Conservation (phyloP, 306 rosid genomes). For the Fragaria iinumae region DNA sequence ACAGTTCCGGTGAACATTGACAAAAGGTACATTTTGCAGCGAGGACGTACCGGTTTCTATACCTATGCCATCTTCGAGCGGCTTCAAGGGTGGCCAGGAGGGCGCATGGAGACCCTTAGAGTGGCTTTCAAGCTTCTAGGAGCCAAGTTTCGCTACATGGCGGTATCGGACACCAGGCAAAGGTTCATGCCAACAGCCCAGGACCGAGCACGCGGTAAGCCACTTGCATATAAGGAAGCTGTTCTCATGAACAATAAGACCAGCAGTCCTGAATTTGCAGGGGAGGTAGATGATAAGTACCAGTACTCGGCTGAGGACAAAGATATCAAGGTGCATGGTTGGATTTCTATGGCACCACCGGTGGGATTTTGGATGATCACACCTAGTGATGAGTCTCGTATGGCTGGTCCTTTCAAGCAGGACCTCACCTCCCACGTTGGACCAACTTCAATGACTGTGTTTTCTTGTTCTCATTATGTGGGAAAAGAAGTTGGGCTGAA, state of each 20-base stretch:
- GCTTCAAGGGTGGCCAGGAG: constrained; percentile 44
- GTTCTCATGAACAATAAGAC: constrained; percentile 49
- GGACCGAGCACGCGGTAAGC: constrained; percentile 36
- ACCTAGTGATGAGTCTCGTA: constrained; percentile 66
- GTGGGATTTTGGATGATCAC: constrained; percentile 80
- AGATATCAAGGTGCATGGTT: constrained; percentile 62
- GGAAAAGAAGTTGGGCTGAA: constrained; percentile 31
- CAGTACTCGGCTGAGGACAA: constrained; percentile 51
- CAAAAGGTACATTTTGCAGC: constrained; percentile 60
- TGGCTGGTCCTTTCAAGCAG: constrained; percentile 70
- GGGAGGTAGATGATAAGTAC: constrained; percentile 92
- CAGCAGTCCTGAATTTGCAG: constrained; percentile 28
- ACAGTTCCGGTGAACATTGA: constrained; percentile 58
- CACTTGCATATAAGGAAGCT: constrained; percentile 64
- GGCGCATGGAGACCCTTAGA: constrained; percentile 43
- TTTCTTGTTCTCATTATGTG: constrained; percentile 66
- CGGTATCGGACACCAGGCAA: constrained; percentile 54
- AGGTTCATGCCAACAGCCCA: constrained; percentile 54
- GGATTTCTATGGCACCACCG: constrained; percentile 45
- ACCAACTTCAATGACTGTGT: constrained; percentile 64
- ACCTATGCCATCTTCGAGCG: constrained; percentile 56
- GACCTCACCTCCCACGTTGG: constrained; percentile 91
- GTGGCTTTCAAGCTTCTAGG: constrained; percentile 47
- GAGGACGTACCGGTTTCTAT: constrained; percentile 63
- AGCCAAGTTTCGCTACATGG: constrained; percentile 65